phyloP scores from a whole-genome alignment of 139 green algal genomes.

The Gonium pectorale region DNA sequence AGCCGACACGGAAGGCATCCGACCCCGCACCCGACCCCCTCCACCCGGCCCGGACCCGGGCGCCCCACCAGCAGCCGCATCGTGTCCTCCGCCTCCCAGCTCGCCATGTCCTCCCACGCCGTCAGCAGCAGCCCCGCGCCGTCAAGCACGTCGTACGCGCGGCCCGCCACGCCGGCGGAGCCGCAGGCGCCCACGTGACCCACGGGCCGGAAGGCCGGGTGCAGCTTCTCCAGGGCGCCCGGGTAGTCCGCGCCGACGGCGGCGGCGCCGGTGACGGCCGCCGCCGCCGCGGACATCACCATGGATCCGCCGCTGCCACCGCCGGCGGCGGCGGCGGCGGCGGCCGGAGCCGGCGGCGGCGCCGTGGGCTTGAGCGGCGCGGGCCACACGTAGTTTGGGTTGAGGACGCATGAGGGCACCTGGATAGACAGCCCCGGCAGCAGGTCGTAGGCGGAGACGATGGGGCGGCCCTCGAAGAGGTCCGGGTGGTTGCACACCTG shows the following conservation, averaged over 20 bases:
- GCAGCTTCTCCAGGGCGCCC: constrained; percentile 5
- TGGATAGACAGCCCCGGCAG: constrained; percentile 57
- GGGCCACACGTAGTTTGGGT: constrained; percentile 9
- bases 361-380: background rate
- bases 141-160: constrained; percentile 3
- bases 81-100: constrained; percentile 45
- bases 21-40: too few species aligned
- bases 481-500: constrained; percentile 99
- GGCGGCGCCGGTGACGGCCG: background rate
- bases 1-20: too few species aligned
- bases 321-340: background rate
- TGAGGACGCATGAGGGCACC: constrained; percentile 29
- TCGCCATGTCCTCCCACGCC: constrained; percentile 28
- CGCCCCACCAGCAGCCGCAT: constrained; percentile 43
- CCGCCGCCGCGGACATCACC: background rate
- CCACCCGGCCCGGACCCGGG: too few species aligned
- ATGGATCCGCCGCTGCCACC: too few species aligned
- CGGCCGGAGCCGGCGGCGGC: too few species aligned
- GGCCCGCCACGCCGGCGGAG: constrained; percentile 13
- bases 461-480: constrained; percentile 95
- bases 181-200: constrained; percentile 25
- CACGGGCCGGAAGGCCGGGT: constrained; percentile 33
- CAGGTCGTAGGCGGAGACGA: constrained; percentile 92
- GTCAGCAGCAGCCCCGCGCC: constrained; percentile 37
- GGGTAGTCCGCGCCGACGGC: background rate